Evolutionary conservation across 2,329 filamentous ascomycete genomes (phyloP).

Genomic region (Trichoderma afroharzianum): DNA sequence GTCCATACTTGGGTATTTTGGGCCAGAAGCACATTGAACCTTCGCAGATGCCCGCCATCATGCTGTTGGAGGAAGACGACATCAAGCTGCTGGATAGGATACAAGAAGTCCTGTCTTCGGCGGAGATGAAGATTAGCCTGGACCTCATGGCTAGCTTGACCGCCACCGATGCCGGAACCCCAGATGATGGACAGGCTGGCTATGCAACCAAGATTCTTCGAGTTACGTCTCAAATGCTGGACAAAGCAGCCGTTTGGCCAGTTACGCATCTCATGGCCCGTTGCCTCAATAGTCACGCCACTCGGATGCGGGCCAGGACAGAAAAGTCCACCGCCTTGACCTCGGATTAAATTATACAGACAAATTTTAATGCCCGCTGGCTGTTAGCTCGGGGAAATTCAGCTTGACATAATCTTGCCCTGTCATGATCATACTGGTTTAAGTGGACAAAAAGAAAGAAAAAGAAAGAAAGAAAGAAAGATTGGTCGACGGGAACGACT

Average conservation of each 20-base stretch:
- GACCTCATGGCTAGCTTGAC: constrained; percentile 46
- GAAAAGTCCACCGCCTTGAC: constrained; percentile 47
- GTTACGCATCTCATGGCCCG: constrained; percentile 54
- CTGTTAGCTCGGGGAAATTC: neutral
- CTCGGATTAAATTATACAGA: constrained; percentile 33
- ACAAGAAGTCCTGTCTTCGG: constrained; percentile 69
- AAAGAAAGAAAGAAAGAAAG: neutral
- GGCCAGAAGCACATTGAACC: constrained; percentile 80
- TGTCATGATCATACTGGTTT: neutral
- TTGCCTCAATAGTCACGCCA: constrained; percentile 54
- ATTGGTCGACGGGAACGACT: neutral
- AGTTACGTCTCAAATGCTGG: constrained; percentile 81
- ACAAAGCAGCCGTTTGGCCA: constrained; percentile 89
- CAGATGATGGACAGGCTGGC: constrained; percentile 62
- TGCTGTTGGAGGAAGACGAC: constrained; percentile 90
- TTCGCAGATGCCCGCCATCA: constrained; percentile 75
- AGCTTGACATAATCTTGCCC: neutral
- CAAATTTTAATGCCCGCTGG: neutral
- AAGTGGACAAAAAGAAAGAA: neutral
- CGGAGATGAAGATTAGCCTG: constrained; percentile 74
- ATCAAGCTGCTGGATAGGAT: constrained; percentile 80
- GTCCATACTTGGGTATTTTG: constrained; percentile 79
- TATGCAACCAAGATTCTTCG: constrained; percentile 82
- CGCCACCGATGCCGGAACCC: constrained; percentile 50
- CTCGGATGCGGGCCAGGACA: constrained; percentile 48